Evolutionary conservation across 345 rosid species (phyloP), one percentile per base, ranked within the genome.

Genomic region (Lenwebbia sp.): DNA sequence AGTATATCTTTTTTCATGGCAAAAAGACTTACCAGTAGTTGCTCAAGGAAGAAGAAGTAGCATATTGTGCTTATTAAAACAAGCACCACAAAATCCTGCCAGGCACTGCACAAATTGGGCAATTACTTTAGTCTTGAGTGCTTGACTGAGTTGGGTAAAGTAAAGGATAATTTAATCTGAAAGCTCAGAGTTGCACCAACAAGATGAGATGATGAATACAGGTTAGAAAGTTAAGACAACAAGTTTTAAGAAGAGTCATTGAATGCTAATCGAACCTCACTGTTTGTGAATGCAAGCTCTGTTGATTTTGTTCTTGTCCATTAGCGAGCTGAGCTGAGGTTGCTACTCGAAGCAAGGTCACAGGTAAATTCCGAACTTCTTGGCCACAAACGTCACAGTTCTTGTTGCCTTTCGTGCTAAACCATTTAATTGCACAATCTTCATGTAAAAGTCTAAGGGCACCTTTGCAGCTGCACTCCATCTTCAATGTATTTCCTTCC

Each of bases 381-480:
- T 91, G 94, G 83, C 96, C 89, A 84, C 99, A 97, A n/a, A 97
- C 97, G 21, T 97, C 99, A 70, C 99, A 97, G 54, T 87, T 92
- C 86, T 94, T 94, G 83, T 95, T 95, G 85, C 99, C 98, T 85
- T 90, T 96, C 58, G 90, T 92, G 86, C 94, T 94, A 91, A 96
- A 96, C 98, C 99, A 97, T 88, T 88, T 94, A 84, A 96, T 74
- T 81, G 99, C 99, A 86, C 99, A 97, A 28, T 91, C 96, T 88
- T 96, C 95, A 49, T 97, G 99, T 51, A 97, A 92, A 44, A 97
- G 98, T 84, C 93, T 92, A 50, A 97, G 98, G 82, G 88, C 98
- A 33, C 99, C 99, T 91, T 94, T 97, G 93, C 99, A 97, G 84
- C 97, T 92, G 92, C 99, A 97, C 89, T 96, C 99, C 99, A 94